Percentiles rank a stretch among this genome's conserved stretches.
Evolutionary conservation across 2,329 filamentous ascomycete species (phyloP).

Genomic region (Furcasterigmium sp.): DNA sequence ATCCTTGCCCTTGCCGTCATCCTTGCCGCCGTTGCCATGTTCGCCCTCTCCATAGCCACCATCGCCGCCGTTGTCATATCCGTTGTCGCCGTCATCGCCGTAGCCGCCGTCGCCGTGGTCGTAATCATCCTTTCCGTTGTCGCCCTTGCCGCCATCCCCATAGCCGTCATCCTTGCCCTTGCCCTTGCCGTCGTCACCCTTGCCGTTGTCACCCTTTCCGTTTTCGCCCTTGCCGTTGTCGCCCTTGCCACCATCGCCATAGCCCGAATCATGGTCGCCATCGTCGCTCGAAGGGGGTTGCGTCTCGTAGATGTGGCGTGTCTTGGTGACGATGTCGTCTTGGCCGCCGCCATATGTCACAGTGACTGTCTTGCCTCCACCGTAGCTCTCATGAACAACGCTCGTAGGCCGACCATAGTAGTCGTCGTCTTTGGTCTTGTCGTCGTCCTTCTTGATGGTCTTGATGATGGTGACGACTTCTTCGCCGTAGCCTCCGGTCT

Average conservation of each 20-base stretch:
- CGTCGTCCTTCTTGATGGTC: slow-evolving; percentile 15
- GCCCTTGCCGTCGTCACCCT: not conserved
- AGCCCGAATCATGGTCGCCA: not conserved
- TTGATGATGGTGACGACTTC: slow-evolving; percentile 11
- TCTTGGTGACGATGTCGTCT: not conserved
- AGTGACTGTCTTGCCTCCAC: slow-evolving; percentile 11
- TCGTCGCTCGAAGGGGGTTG: not conserved
- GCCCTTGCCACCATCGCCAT: not conserved
- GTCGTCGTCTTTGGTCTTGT: slow-evolving; percentile 12
- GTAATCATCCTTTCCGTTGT: not conserved
- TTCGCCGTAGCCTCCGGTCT: not conserved
- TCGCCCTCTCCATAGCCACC: not conserved
- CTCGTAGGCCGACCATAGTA: slow-evolving; percentile 1
- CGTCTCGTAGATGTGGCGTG: not conserved
- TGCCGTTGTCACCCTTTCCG: not conserved
- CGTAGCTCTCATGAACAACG: slow-evolving; percentile 1
- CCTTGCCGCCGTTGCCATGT: not conserved
- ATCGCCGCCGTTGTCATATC: too few species aligned
- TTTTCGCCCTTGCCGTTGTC: not conserved
- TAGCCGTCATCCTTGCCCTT: not conserved
- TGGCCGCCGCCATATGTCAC: slow-evolving; percentile 3
- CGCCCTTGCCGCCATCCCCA: not conserved
- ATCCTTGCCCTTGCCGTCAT: not conserved
- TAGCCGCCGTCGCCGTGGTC: not conserved
- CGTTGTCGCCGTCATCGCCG: not conserved